Conservation (phyloP, 768 basidiomycete genomes). For the Cystofilobasidium macerans region DNA sequence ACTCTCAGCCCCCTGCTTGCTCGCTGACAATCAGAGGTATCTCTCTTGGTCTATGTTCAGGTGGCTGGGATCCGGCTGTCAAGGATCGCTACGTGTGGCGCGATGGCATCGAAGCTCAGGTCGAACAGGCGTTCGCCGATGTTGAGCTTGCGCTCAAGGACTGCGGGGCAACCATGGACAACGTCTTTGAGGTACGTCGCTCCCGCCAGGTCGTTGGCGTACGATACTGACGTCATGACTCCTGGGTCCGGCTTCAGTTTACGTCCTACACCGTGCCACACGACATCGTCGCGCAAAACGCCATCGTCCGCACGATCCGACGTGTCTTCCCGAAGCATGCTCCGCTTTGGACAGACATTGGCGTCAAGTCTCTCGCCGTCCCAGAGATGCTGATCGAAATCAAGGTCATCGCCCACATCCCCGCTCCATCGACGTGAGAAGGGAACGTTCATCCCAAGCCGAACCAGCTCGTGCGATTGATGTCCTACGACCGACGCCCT, state of each 20-base stretch:
- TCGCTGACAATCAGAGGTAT: neutral
- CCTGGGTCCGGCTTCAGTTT: neutral
- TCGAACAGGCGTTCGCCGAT: slow-evolving; percentile 24
- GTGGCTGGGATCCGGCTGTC: neutral
- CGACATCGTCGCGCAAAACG: neutral
- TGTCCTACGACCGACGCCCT: too few relatives aligned
- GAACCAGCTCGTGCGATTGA: too few relatives aligned
- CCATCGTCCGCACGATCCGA: neutral
- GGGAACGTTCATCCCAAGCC: too few relatives aligned
- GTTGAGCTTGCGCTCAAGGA: slow-evolving; percentile 16
- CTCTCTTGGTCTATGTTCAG: neutral
- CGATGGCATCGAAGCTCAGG: neutral
- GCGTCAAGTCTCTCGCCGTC: neutral
- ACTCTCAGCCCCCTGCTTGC: neutral
- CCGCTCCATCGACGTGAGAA: too few relatives aligned
- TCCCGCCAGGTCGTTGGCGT: neutral
- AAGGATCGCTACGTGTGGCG: neutral
- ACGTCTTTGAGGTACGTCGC: neutral
- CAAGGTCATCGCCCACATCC: slow-evolving; percentile 7
- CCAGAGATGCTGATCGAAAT: slow-evolving; percentile 8
- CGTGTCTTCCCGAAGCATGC: neutral
- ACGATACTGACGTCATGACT: neutral
- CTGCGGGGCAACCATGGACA: neutral
- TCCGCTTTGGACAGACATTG: slow-evolving; percentile 2
- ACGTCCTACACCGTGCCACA: slow-evolving; percentile 16